phyloP scores from a whole-genome alignment of 2,329 filamentous ascomycete species.

The Microdochium trichocladiopsis region DNA sequence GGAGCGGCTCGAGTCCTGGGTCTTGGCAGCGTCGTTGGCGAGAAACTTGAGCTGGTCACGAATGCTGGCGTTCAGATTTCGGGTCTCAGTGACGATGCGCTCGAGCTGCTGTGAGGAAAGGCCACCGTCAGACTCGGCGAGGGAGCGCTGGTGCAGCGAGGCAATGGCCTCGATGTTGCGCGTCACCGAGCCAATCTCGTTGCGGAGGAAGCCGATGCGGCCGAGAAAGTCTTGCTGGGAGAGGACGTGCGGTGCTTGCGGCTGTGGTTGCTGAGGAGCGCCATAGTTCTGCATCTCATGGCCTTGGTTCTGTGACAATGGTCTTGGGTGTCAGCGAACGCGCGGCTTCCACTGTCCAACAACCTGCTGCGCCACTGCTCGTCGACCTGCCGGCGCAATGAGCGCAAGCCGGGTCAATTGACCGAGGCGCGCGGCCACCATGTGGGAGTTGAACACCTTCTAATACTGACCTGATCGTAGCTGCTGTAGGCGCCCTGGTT shows the following conservation, averaged over 20 bases:
- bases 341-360: background rate
- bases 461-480: conserved; percentile 33
- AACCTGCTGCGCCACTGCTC: background rate
- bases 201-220: conserved; percentile 59
- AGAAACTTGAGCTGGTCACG: conserved; percentile 73
- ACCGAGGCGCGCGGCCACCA: background rate
- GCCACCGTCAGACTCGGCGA: conserved; percentile 55
- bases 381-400: background rate
- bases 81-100: conserved; percentile 60
- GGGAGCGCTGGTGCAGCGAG: conserved; percentile 63
- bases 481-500: conserved; percentile 27
- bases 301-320: conserved; percentile 27
- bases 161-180: conserved; percentile 61
- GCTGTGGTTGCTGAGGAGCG: conserved; percentile 13
- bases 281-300: conserved; percentile 51
- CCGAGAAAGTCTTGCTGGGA: conserved; percentile 61
- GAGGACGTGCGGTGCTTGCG: conserved; percentile 30
- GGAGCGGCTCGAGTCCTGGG: conserved; percentile 49
- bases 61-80: conserved; percentile 67
- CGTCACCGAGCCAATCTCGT: conserved; percentile 61
- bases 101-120: conserved; percentile 53
- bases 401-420: conserved; percentile 1
- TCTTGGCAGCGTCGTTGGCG: conserved; percentile 62
- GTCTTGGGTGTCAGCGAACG: conserved; percentile 8
- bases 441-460: conserved; percentile 1